Percentiles rank a stretch among this genome's conserved stretches.
Evolutionary conservation across 2,329 filamentous ascomycete species (phyloP).

Genomic region (Calycina marina): DNA sequence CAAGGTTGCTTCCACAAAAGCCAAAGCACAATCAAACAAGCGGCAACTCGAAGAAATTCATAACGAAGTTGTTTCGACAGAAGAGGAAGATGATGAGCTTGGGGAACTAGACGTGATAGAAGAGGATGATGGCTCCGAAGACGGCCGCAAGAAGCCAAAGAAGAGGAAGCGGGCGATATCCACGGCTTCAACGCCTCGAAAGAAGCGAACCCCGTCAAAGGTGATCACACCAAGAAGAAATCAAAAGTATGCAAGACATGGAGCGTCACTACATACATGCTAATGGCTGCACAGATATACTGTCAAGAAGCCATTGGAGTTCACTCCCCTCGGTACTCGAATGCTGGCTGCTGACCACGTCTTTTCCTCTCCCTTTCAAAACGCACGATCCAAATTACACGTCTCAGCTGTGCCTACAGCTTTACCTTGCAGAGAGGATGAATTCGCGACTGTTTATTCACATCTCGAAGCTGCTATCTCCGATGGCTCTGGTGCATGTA

Average conservation of each 20-base stretch:
- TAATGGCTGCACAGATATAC: slow-evolving; percentile 50
- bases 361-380: slow-evolving; percentile 76
- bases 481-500: slow-evolving; percentile 86
- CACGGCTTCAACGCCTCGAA: slow-evolving; percentile 21
- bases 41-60: too few relatives aligned
- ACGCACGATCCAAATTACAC: slow-evolving; percentile 77
- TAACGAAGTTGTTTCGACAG: too few relatives aligned
- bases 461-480: slow-evolving; percentile 90
- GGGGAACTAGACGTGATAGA: slow-evolving; percentile 16
- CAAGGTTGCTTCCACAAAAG: slow-evolving; percentile 9
- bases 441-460: slow-evolving; percentile 84
- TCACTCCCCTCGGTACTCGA: slow-evolving; percentile 86
- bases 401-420: slow-evolving; percentile 85
- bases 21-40: too few relatives aligned
- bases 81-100: slow-evolving; percentile 5
- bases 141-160: slow-evolving; percentile 30
- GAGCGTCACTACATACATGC: slow-evolving; percentile 29
- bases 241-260: too few relatives aligned
- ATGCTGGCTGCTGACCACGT: slow-evolving; percentile 62
- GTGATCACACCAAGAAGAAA: slow-evolving; percentile 48
- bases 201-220: slow-evolving; percentile 26
- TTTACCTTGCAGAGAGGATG: slow-evolving; percentile 79
- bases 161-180: slow-evolving; percentile 33
- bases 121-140: slow-evolving; percentile 23
- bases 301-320: slow-evolving; percentile 80